Evolutionary conservation across 139 green algal species (phyloP).

Genomic region (Pleodorina starrii): DNA sequence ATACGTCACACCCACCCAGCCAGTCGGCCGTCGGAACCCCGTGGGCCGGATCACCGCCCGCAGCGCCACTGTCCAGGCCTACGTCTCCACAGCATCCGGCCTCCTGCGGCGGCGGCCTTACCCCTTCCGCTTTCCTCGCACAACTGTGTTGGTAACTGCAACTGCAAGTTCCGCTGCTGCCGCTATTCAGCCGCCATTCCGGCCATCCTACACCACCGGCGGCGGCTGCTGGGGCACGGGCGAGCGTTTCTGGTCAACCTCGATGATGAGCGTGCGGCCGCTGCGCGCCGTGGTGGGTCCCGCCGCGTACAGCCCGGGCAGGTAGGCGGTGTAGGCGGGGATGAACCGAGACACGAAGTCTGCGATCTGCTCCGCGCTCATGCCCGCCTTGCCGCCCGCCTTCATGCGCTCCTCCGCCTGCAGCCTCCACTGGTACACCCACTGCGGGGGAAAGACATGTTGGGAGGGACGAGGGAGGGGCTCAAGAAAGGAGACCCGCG

Average conservation of each 20-base stretch:
- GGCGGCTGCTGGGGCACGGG: conserved; percentile 70
- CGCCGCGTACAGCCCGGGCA: conserved; percentile 80
- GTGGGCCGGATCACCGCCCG: no score
- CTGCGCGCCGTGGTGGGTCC: conserved; percentile 82
- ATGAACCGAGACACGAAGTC: conserved; percentile 97
- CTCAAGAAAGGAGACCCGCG: no score
- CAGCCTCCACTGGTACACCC: conserved; percentile 78
- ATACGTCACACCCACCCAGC: no score
- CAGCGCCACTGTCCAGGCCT: no score
- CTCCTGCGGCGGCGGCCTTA: no score
- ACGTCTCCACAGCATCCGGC: no score
- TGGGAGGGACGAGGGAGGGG: no score
- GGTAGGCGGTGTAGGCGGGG: conserved; percentile 97
- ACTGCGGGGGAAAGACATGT: conserved; percentile 54
- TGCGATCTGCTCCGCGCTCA: conserved; percentile 91
- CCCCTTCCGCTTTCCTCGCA: no score
- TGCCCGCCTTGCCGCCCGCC: conserved; percentile 84
- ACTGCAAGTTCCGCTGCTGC: no score
- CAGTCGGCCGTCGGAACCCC: no score
- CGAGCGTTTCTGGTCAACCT: conserved; percentile 79
- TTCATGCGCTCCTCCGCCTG: conserved; percentile 95
- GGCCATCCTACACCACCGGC: conserved; percentile 8
- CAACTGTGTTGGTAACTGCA: no score
- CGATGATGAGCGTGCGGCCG: conserved; percentile 78
- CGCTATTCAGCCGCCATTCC: no score